Evolutionary conservation across 2,329 filamentous ascomycete species (phyloP), one percentile per base, ranked within the genome.

Genomic region (Stemphylium lycopersici): DNA sequence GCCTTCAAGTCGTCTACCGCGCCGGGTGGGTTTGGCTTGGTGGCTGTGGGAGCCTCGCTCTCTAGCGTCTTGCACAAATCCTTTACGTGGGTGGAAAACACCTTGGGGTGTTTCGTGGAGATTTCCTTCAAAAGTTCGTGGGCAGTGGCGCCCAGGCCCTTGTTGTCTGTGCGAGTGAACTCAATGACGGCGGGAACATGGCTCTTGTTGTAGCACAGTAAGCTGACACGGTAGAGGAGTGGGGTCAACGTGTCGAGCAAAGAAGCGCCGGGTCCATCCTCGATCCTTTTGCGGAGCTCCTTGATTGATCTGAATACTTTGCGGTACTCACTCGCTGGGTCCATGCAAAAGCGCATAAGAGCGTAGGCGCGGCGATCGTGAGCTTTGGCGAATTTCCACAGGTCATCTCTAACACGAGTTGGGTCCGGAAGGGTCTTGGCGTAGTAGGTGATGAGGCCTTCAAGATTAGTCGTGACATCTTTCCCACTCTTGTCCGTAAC

Each of bases 1-100:
- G 96, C 93, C 72, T 96, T 97, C 54, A 99, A 81, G 2, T 93
- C 93, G 67, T 97, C 91, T 11, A 95, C 90, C n/a, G 90, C 88
- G 3, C 85, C 83, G 1, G 85, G 75, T 48, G 93, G 89, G 58
- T 93, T 93, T 1, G 82, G 71, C 47, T 84, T 85, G 15, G 81
- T 85, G 16, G 84, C 81, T 3, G 85, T 87, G 0, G 95, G 95
- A 1, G 90, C 89, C 67, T 93, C 88, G 22, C 90, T 85, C 61
- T 92, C 86, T 15, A 99, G 83, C 54, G 92, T 88, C 69, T 90
- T 91, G 77, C 93, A 96, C 41, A 99, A 84, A 58, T 96, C 92
- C 56, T 91, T 90, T 5, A 97, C 90, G 63, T 98, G 93, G 1
- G 91, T 90, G 70, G 95, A 93, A 78, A 99, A 92, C 7, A 98